These are phyloP conservation scores for Blastocystis sp. DNA, from an alignment of 352 stramenopile genomes.

Conservation along the genomic window DNA sequence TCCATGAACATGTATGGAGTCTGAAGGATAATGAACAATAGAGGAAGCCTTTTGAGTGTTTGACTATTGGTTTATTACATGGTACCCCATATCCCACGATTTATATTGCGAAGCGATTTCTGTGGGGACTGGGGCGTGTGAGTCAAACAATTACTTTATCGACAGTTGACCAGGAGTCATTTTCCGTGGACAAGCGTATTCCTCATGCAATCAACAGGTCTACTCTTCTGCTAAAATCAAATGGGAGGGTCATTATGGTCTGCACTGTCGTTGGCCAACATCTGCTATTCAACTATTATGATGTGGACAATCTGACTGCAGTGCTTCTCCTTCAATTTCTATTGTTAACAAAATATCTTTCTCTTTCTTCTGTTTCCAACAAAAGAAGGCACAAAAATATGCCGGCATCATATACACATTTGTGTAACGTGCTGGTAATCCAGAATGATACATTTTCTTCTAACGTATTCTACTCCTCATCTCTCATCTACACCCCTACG, in stretches of 20 bases:
- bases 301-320: background rate
- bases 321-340: background rate
- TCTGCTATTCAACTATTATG: background rate
- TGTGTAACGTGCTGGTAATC: background rate
- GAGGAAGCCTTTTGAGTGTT: background rate
- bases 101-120: background rate
- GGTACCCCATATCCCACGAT: background rate
- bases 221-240: background rate
- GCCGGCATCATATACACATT: background rate
- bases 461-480: background rate
- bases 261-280: background rate
- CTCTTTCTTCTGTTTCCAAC: constrained; percentile 1
- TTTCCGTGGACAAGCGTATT: background rate
- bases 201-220: background rate
- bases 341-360: background rate
- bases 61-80: background rate
- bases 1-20: background rate
- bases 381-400: background rate
- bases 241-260: background rate
- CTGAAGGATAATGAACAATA: background rate
- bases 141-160: background rate
- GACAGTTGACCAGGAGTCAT: background rate
- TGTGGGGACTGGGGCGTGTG: background rate
- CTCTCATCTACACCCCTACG: background rate
- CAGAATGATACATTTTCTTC: background rate